These are phyloP conservation scores for Cryphonectria naterciae DNA, from an alignment of 2,329 filamentous ascomycete species.

Conservation along the genomic window DNA sequence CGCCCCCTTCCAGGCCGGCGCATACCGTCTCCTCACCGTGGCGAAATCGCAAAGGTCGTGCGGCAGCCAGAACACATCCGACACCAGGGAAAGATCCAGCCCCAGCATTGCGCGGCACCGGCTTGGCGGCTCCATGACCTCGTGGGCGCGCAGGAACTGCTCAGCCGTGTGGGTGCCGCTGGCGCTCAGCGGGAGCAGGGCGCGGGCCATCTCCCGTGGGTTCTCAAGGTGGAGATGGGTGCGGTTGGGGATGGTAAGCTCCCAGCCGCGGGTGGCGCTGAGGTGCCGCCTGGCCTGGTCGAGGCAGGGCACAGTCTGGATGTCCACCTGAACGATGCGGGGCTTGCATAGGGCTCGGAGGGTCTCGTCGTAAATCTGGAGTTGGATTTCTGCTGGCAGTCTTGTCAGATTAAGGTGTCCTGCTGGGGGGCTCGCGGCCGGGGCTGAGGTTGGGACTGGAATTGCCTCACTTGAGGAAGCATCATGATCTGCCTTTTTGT, in stretches of 20 bases:
- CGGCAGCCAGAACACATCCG: conserved; percentile 13
- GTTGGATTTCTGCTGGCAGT: conserved; percentile 2
- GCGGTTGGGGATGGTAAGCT: not conserved
- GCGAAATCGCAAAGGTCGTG: not conserved
- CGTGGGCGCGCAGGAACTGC: not conserved
- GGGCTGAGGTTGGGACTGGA: not conserved
- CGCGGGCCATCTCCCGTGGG: not conserved
- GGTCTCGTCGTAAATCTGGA: not conserved
- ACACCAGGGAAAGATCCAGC: conserved; percentile 3
- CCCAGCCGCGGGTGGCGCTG: not conserved
- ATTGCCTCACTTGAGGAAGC: not conserved
- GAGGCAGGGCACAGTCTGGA: not conserved
- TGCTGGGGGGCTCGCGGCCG: not conserved
- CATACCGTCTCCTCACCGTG: not conserved
- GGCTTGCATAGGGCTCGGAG: not conserved
- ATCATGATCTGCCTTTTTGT: not conserved
- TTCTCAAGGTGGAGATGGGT: not conserved
- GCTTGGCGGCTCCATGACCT: not conserved
- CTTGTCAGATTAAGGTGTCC: not conserved
- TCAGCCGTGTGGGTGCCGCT: not conserved
- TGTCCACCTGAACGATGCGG: conserved; percentile 10
- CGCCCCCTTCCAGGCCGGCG: not conserved
- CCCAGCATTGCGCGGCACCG: not conserved
- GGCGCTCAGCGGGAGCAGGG: not conserved
- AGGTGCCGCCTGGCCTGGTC: not conserved